Evolutionary conservation across 345 rosid genomes (phyloP).

Genomic region (Salix purpurea): DNA sequence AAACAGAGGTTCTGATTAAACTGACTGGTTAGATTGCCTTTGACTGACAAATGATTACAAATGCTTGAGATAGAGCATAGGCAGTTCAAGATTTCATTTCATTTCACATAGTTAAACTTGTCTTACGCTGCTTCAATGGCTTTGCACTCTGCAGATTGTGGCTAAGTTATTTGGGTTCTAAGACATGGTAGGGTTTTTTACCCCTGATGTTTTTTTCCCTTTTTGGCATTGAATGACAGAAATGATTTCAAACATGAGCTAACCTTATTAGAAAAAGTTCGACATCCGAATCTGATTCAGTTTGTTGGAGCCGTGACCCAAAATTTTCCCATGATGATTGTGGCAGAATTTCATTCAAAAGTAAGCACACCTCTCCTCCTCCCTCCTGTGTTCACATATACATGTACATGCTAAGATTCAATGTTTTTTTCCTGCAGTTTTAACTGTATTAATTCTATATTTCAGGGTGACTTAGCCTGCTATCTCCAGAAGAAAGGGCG

Average conservation of each 20-base stretch:
- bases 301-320: constrained; percentile 99
- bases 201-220: background rate
- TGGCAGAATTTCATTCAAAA: constrained; percentile 71
- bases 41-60: too few species aligned
- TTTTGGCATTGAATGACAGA: constrained; percentile 37
- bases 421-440: background rate
- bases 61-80: too few species aligned
- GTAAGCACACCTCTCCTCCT: constrained; percentile 39
- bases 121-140: background rate
- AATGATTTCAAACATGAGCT: constrained; percentile 79
- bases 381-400: constrained; percentile 1
- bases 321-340: constrained; percentile 95
- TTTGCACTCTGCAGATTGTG: background rate
- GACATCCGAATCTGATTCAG: constrained; percentile 97
- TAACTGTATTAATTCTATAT: constrained; percentile 7
- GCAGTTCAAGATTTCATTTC: too few species aligned
- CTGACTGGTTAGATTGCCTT: too few species aligned
- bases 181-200: background rate
- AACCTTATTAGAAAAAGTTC: constrained; percentile 71
- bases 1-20: background rate
- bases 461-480: constrained; percentile 77
- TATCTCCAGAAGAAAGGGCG: constrained; percentile 93
- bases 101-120: background rate
- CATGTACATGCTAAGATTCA: background rate
- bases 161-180: background rate